These are phyloP conservation scores for Cystobasidiaceae sp. DNA, from an alignment of 1,284 basidiomycete genomes.

Conservation along the genomic window DNA sequence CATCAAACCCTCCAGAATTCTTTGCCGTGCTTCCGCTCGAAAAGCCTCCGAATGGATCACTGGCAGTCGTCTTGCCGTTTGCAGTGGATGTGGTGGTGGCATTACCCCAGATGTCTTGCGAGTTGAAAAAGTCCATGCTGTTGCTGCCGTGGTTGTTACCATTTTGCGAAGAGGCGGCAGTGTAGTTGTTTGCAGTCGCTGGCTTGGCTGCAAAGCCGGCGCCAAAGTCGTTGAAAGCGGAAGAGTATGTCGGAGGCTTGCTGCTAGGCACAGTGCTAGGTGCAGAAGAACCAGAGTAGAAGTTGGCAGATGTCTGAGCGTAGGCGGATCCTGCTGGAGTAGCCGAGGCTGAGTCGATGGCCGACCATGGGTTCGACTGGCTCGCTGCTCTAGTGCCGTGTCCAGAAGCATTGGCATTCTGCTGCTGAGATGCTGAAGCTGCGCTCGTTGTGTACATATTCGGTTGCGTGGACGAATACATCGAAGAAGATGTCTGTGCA, in stretches of 20 bases:
- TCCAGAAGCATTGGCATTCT: too few relatives aligned
- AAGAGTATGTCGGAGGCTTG: too few relatives aligned
- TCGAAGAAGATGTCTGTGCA: background rate
- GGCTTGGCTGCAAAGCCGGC: background rate
- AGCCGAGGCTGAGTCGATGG: too few relatives aligned
- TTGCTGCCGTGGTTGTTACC: background rate
- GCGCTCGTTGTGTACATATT: too few relatives aligned
- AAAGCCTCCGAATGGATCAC: conserved; percentile 23
- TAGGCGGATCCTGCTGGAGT: too few relatives aligned
- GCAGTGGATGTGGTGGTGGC: background rate
- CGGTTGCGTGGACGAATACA: background rate
- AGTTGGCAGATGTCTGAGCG: too few relatives aligned
- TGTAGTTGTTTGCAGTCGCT: conserved; percentile 1
- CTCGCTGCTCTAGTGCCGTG: too few relatives aligned
- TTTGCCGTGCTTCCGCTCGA: background rate
- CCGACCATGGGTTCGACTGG: too few relatives aligned
- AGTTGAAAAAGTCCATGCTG: conserved; percentile 27
- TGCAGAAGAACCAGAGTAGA: too few relatives aligned
- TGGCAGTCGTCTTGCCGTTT: background rate
- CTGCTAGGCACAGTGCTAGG: too few relatives aligned
- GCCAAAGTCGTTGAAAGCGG: background rate
- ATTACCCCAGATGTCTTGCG: conserved; percentile 30
- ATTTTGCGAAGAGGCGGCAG: background rate
- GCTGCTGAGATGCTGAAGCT: too few relatives aligned
- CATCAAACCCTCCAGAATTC: conserved; percentile 9